A percentile compares a stretch with the other conserved stretches of the same genome.
phyloP scores from a whole-genome alignment of 768 basidiomycete genomes.

The Russula olivacea region DNA sequence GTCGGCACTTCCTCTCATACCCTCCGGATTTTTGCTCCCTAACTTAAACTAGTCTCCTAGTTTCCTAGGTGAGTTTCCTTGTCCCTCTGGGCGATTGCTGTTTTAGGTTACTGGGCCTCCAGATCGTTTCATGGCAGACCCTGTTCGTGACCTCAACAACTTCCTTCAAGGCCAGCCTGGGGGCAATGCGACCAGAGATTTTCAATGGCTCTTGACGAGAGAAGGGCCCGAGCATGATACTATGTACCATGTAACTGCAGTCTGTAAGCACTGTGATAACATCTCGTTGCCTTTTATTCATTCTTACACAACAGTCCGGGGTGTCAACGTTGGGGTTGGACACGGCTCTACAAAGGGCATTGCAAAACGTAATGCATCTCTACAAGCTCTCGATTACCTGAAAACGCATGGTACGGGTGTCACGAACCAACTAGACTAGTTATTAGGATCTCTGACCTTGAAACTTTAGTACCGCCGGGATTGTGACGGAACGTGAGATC shows the following conservation, averaged over 20 bases:
- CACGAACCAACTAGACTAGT: neutral
- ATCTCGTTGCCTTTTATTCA: neutral
- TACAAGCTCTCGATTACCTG: constrained; percentile 16
- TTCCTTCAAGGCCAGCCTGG: constrained; percentile 8
- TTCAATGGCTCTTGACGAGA: constrained; percentile 3
- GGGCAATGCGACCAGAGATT: constrained; percentile 7
- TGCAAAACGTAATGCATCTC: constrained; percentile 18
- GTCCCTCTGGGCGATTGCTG: neutral
- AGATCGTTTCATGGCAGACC: constrained; percentile 15
- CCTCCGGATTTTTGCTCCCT: neutral
- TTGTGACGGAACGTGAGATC: neutral
- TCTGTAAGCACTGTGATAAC: constrained; percentile 8
- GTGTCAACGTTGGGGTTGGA: constrained; percentile 15
- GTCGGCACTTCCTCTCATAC: neutral
- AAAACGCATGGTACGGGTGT: constrained; percentile 4
- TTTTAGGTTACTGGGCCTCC: neutral
- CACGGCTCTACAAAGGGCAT: constrained; percentile 10
- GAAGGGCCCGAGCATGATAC: constrained; percentile 7
- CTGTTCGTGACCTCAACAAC: constrained; percentile 24
- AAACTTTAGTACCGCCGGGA: neutral
- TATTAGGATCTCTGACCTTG: neutral
- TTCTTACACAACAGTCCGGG: constrained; percentile 4
- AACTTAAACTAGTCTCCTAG: neutral
- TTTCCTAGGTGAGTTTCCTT: neutral
- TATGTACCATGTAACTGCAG: constrained; percentile 9